Evolutionary conservation across 2,329 filamentous ascomycete genomes (phyloP), one percentile per base, ranked within the genome.

Genomic region (Aspergillus cejpii): DNA sequence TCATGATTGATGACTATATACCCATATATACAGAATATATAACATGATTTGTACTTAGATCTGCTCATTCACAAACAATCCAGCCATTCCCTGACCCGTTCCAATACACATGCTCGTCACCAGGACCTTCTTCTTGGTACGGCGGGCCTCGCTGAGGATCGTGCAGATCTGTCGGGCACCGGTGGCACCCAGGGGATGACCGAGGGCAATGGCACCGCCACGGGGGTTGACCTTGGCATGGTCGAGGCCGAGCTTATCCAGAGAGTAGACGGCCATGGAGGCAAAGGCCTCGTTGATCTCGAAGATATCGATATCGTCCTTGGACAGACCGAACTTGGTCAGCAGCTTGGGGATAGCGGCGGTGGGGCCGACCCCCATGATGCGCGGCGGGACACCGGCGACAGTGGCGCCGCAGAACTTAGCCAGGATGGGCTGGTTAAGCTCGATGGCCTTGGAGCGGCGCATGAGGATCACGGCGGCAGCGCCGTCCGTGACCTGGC

Each of bases 241-340:
- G 51, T 83, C 77, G 66, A 81, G 43, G 61, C 79, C 59, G 7
- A 74, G 60, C 68, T 91, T 80, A 59, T 88, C 77, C 44, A 85
- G 72, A 71, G 89, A 95, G 78, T 96, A 97, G 23, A 96, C 90
- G 1, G 88, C 90, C 92, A 97, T 97, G 41, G 86, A 92, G 17
- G 90, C 91, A 61, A 98, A 98, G 1, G 92, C 92, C 77, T 98
- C 92, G 74, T 98, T 98, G 63, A 98, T 72, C 77, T 97, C 92
- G 57, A 91, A 76, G 27, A 97, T 78, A 62, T 98, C 92, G 50
- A 92, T 79, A 58, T 97, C 92, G 47, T 84, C 79, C 43, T 94
- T 74, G 19, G 77, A 79, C 49, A 98, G 70, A 69, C 84, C 81
- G 77, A 84, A 82, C 72, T 92, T 84, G 62, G 71, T 70, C 37